Conservation (phyloP, 2,329 filamentous ascomycete species). For the Epichloe bromicola region DNA sequence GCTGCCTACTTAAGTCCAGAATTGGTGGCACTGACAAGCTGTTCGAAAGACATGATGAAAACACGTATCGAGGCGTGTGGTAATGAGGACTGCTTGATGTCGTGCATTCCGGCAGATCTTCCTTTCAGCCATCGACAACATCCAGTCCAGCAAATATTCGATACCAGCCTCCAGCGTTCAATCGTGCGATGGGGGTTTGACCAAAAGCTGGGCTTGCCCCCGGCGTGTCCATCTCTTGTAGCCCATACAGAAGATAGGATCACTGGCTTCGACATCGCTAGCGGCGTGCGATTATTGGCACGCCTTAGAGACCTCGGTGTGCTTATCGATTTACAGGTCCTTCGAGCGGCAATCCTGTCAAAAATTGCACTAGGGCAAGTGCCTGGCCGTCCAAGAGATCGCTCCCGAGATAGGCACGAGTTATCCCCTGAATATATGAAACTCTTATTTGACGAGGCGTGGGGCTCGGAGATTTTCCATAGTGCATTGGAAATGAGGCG, state of each 20-base stretch:
- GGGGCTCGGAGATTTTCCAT: constrained; percentile 20
- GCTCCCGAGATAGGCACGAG: constrained; percentile 19
- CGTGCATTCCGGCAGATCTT: constrained; percentile 27
- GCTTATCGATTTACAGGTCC: constrained; percentile 19
- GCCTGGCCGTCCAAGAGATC: constrained; percentile 15
- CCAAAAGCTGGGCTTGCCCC: constrained; percentile 16
- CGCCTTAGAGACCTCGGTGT: constrained; percentile 22
- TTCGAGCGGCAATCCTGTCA: constrained; percentile 16
- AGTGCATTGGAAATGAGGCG: constrained; percentile 9
- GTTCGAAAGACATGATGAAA: neutral
- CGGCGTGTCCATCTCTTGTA: constrained; percentile 7
- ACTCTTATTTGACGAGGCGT: constrained; percentile 19
- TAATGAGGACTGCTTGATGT: constrained; percentile 1
- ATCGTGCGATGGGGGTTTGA: constrained; percentile 35
- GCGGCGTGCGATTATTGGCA: constrained; percentile 24
- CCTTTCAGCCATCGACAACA: constrained; percentile 28
- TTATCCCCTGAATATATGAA: constrained; percentile 18
- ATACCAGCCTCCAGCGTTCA: constrained; percentile 22
- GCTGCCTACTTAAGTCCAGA: neutral
- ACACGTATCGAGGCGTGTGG: neutral
- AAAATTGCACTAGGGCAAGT: constrained; percentile 18
- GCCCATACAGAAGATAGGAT: constrained; percentile 6
- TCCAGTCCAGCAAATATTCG: constrained; percentile 35
- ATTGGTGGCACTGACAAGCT: neutral
- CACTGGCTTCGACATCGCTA: constrained; percentile 20